These are phyloP conservation scores for Rhodofomes roseus DNA, from an alignment of 1,284 basidiomycete genomes.

Conservation along the genomic window DNA sequence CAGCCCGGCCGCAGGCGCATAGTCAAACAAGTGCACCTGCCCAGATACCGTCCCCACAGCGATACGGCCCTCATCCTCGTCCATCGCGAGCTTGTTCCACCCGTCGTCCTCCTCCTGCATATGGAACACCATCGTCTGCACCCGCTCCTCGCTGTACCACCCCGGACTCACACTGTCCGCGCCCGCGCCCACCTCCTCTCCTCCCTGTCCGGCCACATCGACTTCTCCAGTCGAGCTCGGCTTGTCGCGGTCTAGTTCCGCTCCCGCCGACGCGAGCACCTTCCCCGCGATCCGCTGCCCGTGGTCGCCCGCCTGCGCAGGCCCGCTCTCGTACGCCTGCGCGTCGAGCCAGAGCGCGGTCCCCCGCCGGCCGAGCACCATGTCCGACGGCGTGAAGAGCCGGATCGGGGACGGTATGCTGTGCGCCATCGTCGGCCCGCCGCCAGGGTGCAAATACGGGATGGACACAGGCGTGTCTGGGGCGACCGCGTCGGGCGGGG, in stretches of 20 bases:
- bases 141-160: conserved; percentile 13
- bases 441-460: conserved; percentile 35
- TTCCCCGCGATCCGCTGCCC: conserved; percentile 56
- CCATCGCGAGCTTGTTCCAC: conserved; percentile 52
- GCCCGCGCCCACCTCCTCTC: background rate
- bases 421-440: conserved; percentile 22
- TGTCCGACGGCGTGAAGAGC: conserved; percentile 50
- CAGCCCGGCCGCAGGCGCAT: conserved; percentile 5
- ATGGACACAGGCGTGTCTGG: conserved; percentile 15
- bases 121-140: conserved; percentile 39
- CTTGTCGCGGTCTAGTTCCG: background rate
- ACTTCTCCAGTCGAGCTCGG: background rate
- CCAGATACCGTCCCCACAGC: conserved; percentile 51
- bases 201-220: background rate
- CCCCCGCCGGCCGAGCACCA: conserved; percentile 53
- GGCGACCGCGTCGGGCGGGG: conserved; percentile 11
- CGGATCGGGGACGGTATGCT: conserved; percentile 57
- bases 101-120: conserved; percentile 38
- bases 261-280: conserved; percentile 21
- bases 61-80: conserved; percentile 58
- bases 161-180: conserved; percentile 15
- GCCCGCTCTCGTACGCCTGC: conserved; percentile 41
- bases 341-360: conserved; percentile 64
- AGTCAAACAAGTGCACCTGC: conserved; percentile 39
- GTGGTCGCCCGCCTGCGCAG: conserved; percentile 36